Evolutionary conservation across 2,329 filamentous ascomycete genomes (phyloP), one percentile per base, ranked within the genome.

Genomic region (Penicillium sp.): DNA sequence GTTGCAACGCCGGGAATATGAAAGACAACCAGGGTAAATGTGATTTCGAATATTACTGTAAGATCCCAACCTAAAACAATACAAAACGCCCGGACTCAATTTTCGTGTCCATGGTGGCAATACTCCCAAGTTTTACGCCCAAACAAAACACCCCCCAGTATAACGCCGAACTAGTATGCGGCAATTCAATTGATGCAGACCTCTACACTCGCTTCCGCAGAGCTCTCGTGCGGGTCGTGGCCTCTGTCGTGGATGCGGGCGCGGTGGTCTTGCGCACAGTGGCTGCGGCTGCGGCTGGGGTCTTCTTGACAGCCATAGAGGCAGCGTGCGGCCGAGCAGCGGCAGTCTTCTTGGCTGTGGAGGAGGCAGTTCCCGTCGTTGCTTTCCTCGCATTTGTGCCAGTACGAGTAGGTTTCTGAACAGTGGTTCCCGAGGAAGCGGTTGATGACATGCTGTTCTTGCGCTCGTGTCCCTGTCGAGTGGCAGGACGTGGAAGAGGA

Each of bases 171-270:
- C 16, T 25, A 38, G 25, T 33, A 48, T 35, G 38, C 24, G 43
- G 11, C 20, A 10, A n/a, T 10, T 4, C 24, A n/a, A 31, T 11
- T 13, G 18, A 27, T 42, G 11, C 6, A 41, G 9, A 13, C 24
- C 10, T 42, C 56, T 68, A 74, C 22, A 63, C 67, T 16, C 72
- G 67, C 57, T 74, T 76, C 41, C 74, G 71, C 53, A 77, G 58
- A 11, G 72, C 68, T 45, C 74, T 66, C 28, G 69, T 69, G 10
- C 67, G 56, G 28, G 68, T 56, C 7, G 68, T 55, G 27, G 65
- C 60, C 42, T 75, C 71, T 28, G 41, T 56, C 44, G 25, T 56
- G 28, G 63, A 61, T 10, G 60, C 58, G 11, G 66, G 55, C 7
- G 65, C 63, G 7, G 69, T 68, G 6, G 64, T 66, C 51, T 73